Percentiles rank a stretch among this genome's conserved stretches.
Evolutionary conservation across 2,329 filamentous ascomycete species (phyloP).

Genomic region (Xylogone sp.): DNA sequence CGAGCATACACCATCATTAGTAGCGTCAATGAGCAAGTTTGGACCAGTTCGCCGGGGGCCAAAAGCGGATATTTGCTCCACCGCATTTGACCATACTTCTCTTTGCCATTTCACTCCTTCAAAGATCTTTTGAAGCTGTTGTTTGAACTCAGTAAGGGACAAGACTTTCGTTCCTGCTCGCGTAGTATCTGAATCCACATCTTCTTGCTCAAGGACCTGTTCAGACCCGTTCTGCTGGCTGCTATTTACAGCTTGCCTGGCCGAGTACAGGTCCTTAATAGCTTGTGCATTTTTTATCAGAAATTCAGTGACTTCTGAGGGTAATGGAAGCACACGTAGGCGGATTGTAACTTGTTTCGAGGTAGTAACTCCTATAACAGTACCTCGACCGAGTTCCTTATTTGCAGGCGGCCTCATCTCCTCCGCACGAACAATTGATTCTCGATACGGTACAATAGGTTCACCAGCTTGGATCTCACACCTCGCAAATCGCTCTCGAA

Average conservation of each 20-base stretch:
- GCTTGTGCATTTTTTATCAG: constrained; percentile 74
- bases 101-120: constrained; percentile 68
- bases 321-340: constrained; percentile 75
- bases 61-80: constrained; percentile 85
- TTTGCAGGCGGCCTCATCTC: constrained; percentile 91
- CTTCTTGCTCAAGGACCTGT: constrained; percentile 31
- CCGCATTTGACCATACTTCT: constrained; percentile 72
- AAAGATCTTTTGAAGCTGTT: constrained; percentile 65
- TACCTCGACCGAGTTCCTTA: constrained; percentile 81
- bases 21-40: constrained; percentile 85
- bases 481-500: constrained; percentile 85
- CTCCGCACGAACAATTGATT: constrained; percentile 80
- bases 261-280: constrained; percentile 75
- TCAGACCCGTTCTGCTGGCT: constrained; percentile 31
- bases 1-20: constrained; percentile 65
- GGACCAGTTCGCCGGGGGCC: constrained; percentile 81
- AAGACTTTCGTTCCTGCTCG: constrained; percentile 58
- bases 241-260: constrained; percentile 53
- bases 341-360: constrained; percentile 83
- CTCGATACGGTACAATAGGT: constrained; percentile 92
- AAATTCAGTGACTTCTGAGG: constrained; percentile 76
- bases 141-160: constrained; percentile 72
- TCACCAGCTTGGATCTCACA: constrained; percentile 94
- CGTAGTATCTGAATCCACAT: constrained; percentile 51
- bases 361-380: constrained; percentile 68